A percentile compares a stretch with the other conserved stretches of the same genome.
phyloP scores from a whole-genome alignment of 164 flowering plant species.

The Magnolia changhungtana region DNA sequence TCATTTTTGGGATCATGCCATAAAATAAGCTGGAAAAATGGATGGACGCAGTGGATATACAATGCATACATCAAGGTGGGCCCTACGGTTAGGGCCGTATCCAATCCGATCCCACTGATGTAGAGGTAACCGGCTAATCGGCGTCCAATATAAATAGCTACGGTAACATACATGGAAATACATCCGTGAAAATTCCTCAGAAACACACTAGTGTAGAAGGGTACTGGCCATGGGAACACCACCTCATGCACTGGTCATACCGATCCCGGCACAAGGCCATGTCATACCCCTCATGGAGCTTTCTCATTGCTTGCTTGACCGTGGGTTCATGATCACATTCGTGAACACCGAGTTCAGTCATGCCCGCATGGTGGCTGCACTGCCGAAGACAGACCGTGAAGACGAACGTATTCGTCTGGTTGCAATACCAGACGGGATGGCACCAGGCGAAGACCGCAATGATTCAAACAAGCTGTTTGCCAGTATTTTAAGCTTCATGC shows the following conservation, averaged over 20 bases:
- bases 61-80: too few species aligned
- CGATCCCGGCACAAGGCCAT: conserved; percentile 31
- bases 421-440: conserved; percentile 19
- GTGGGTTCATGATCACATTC: conserved; percentile 23
- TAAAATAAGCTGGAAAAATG: too few species aligned
- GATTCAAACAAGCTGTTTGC: not conserved
- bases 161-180: too few species aligned
- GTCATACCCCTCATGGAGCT: conserved; percentile 26
- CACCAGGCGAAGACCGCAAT: conserved; percentile 5
- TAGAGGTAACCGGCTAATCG: too few species aligned
- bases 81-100: too few species aligned
- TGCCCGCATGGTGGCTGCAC: not conserved
- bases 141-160: too few species aligned
- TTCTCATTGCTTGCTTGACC: conserved; percentile 21
- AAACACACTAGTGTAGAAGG: not conserved
- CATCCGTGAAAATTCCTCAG: not conserved
- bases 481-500: not conserved
- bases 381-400: not conserved
- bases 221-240: conserved; percentile 11
- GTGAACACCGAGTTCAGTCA: conserved; percentile 11
- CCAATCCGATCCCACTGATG: too few species aligned
- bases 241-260: conserved; percentile 22
- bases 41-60: too few species aligned
- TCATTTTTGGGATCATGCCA: too few species aligned
- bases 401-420: conserved; percentile 7